Percentiles rank a stretch among this genome's conserved stretches.
Conservation (phyloP, 106 monocot species). For the Iris macrosiphon region DNA sequence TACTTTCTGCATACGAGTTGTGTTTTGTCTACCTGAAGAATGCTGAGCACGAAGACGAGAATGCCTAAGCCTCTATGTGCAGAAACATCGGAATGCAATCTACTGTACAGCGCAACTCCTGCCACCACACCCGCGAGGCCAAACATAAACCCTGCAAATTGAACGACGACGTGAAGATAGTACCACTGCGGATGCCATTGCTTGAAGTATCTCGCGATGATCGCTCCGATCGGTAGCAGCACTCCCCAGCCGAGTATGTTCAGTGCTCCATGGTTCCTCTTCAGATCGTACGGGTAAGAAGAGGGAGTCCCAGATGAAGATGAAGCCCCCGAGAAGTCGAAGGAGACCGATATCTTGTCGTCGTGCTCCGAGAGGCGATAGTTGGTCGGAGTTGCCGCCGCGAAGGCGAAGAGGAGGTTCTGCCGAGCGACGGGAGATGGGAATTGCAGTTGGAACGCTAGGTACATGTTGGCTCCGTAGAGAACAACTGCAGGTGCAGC, state of each 20-base stretch:
- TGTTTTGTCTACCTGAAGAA: slow-evolving; percentile 57
- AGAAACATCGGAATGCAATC: slow-evolving; percentile 36
- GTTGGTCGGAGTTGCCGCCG: slow-evolving; percentile 25
- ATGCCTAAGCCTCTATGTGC: slow-evolving; percentile 57
- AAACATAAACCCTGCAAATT: slow-evolving; percentile 56
- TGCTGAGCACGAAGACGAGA: slow-evolving; percentile 44
- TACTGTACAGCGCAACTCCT: slow-evolving; percentile 52
- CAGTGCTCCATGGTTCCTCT: slow-evolving; percentile 59
- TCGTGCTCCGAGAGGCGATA: slow-evolving; percentile 37
- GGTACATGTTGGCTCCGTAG: slow-evolving; percentile 44
- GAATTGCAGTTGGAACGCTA: slow-evolving; percentile 61
- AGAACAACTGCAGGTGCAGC: slow-evolving; percentile 37
- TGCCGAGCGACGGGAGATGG: slow-evolving; percentile 24
- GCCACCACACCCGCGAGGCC: slow-evolving; percentile 50
- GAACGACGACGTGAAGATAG: slow-evolving; percentile 47
- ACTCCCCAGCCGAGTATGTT: slow-evolving; percentile 74
- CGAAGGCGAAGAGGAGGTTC: slow-evolving; percentile 37
- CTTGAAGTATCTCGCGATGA: slow-evolving; percentile 58
- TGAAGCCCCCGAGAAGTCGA: slow-evolving; percentile 69
- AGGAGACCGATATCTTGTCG: slow-evolving; percentile 52
- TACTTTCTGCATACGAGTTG: too few species aligned
- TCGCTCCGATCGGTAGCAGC: slow-evolving; percentile 55
- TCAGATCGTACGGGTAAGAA: slow-evolving; percentile 48
- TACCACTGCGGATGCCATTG: slow-evolving; percentile 59
- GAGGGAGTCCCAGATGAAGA: slow-evolving; percentile 28